Conservation (phyloP, 331 rosid genomes). For the Cydonia oblonga region DNA sequence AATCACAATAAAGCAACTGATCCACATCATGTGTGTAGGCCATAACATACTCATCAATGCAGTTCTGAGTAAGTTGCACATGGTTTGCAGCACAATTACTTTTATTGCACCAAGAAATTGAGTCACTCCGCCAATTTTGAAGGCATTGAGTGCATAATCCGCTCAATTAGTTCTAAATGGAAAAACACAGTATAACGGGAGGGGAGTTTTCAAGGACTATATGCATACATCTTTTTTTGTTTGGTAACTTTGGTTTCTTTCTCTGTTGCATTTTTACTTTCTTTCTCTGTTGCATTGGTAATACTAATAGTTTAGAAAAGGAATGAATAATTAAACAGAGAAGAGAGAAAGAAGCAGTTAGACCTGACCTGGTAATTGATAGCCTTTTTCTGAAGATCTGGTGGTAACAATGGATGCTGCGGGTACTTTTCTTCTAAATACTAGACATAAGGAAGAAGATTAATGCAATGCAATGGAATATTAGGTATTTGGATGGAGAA, state of each 20-base stretch:
- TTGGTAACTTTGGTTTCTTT: background rate
- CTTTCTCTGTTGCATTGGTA: background rate
- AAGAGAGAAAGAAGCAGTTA: background rate
- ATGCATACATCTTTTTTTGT: background rate
- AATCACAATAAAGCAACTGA: background rate
- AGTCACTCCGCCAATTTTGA: background rate
- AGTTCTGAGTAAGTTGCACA: background rate
- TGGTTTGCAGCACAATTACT: background rate
- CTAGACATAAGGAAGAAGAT: constrained; percentile 12
- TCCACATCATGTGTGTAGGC: background rate
- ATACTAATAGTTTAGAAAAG: background rate
- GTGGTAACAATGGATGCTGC: constrained; percentile 50
- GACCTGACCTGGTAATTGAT: constrained; percentile 49
- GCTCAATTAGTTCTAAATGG: background rate
- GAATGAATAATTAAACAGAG: background rate
- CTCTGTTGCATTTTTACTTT: too few relatives aligned
- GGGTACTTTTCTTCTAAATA: constrained; percentile 68
- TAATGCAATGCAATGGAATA: background rate
- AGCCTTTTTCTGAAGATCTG: constrained; percentile 36
- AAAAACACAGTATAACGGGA: background rate
- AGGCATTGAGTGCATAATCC: background rate
- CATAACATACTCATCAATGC: background rate
- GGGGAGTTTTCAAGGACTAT: background rate
- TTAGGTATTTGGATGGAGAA: background rate
- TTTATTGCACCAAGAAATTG: background rate